These are phyloP conservation scores for Yarrowia deformans DNA, from an alignment of 805 yeast species.

Conservation along the genomic window DNA sequence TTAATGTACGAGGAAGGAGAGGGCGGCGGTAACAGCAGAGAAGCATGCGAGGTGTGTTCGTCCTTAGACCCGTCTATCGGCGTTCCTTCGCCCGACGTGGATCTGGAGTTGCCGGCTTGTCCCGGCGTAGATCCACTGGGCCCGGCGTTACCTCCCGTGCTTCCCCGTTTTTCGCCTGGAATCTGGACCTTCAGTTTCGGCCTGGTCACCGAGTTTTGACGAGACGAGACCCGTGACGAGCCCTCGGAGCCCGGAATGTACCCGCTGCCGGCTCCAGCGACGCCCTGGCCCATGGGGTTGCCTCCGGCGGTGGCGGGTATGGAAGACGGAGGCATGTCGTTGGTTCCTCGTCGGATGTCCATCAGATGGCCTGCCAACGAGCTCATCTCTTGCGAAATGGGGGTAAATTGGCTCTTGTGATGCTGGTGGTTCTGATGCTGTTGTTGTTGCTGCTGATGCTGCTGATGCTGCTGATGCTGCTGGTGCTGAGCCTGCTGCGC, in stretches of 20 bases:
- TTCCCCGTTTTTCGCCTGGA: constrained; percentile 39
- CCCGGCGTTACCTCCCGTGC: constrained; percentile 14
- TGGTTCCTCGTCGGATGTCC: constrained; percentile 33
- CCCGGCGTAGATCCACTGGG: constrained; percentile 38
- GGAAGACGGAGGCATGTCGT: constrained; percentile 29
- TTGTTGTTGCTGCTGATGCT: constrained; percentile 15
- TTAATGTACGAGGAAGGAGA: constrained; percentile 49
- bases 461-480: constrained; percentile 29
- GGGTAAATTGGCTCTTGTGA: constrained; percentile 37
- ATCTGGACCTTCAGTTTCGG: constrained; percentile 41
- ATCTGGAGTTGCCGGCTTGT: constrained; percentile 33
- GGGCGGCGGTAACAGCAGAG: constrained; percentile 50
- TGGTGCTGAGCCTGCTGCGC: constrained; percentile 31
- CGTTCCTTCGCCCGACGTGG: constrained; percentile 20
- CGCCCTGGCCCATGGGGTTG: constrained; percentile 22
- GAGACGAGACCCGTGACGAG: constrained; percentile 40
- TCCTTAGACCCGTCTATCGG: constrained; percentile 26
- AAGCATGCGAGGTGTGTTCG: constrained; percentile 38
- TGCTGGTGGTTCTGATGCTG: constrained; percentile 34
- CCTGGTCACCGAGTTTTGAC: constrained; percentile 39
- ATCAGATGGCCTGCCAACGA: constrained; percentile 37
- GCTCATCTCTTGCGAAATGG: constrained; percentile 34
- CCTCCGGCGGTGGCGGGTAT: constrained; percentile 10
- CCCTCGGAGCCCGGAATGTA: constrained; percentile 40
- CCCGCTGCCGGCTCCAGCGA: constrained; percentile 40